A percentile compares a stretch with the other conserved stretches of the same genome.
These are phyloP conservation scores for Botrytis hyacinthi DNA, from an alignment of 2,329 filamentous ascomycete species.

Conservation along the genomic window DNA sequence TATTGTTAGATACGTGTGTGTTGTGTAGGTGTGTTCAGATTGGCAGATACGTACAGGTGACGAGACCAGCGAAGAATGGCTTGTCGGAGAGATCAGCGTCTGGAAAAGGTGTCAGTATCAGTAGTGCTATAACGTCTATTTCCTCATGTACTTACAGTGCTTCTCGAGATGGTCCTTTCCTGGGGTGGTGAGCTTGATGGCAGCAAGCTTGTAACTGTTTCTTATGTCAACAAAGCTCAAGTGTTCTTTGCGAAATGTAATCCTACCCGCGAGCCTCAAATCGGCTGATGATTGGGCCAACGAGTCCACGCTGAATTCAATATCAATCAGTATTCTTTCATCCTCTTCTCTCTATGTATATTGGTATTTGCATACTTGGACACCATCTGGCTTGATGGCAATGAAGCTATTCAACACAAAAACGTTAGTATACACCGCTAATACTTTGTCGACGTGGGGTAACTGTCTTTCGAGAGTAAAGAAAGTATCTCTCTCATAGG, in stretches of 20 bases:
- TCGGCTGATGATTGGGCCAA: constrained; percentile 96
- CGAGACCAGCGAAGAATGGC: constrained; percentile 94
- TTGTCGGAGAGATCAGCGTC: constrained; percentile 87
- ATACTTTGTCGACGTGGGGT: constrained; percentile 16
- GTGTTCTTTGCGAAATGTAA: neutral
- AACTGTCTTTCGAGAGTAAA: neutral
- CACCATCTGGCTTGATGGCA: constrained; percentile 99
- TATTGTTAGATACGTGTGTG: constrained; percentile 33
- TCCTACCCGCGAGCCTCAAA: constrained; percentile 93
- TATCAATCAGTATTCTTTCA: constrained; percentile 23
- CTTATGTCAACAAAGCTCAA: constrained; percentile 7
- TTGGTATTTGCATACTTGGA: constrained; percentile 68
- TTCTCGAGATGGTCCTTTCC: constrained; percentile 94
- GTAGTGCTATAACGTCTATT: constrained; percentile 33
- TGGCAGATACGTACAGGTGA: constrained; percentile 67
- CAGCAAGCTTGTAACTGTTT: constrained; percentile 90
- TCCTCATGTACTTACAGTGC: constrained; percentile 64
- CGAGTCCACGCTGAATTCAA: constrained; percentile 76
- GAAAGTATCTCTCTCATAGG: neutral
- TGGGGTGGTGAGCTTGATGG: constrained; percentile 91
- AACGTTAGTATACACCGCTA: constrained; percentile 34
- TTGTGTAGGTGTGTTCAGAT: neutral
- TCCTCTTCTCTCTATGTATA: neutral
- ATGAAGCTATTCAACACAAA: constrained; percentile 73
- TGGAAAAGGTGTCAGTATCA: constrained; percentile 34